Base-by-base conservation (phyloP, 257 asterid genomes). In the Avicennia marina region DNA sequence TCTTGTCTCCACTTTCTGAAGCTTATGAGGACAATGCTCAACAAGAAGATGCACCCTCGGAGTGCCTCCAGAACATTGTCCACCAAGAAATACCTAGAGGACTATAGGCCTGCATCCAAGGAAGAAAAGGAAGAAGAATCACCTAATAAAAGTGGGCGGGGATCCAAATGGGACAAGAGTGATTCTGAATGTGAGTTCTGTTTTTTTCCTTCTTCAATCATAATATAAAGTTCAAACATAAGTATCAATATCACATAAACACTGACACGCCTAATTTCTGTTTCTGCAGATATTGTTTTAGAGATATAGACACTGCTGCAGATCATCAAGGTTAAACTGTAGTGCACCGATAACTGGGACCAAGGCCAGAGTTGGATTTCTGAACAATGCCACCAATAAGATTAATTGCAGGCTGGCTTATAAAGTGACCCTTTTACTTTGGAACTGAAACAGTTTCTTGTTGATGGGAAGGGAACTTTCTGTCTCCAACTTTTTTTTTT, bases 11-110 rank as follows among this genome's bases (percentile, higher is more conserved):
- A 7, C 49, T 40, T 12, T 40, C 17, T 40, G 7, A 40, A 90
- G 98, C 91, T 90, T 53, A 58, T 90, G 57, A 85, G 95, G 74
- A 78, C 90, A 67, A 75, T 90, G 83, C 82, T 90, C 0, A 75
- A 87, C 44, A 85, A 78, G 71, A 87, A 75, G 70, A 75, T 90
- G 44, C 55, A 79, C 56, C 64, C 81, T 3, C 87, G 74, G 63
- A 79, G 58, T 56, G 48, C 78, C 2, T 72, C 83, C 15, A 73
- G 89, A 70, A 65, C 75, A 21, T 19, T 77, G 10, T 70, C 89
- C 3, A 66, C 71, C 11, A 84, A 68, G 76, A 84, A 79, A 43
- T 79, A 69, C 63, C 7, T 87, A 12, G 85, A 66, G 66, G 87
- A 79, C 43, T 39, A 69, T 6, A 60, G 63, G 55, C 69, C 34